Base-by-base conservation (phyloP, 768 basidiomycete genomes). In the Suillus sp. region DNA sequence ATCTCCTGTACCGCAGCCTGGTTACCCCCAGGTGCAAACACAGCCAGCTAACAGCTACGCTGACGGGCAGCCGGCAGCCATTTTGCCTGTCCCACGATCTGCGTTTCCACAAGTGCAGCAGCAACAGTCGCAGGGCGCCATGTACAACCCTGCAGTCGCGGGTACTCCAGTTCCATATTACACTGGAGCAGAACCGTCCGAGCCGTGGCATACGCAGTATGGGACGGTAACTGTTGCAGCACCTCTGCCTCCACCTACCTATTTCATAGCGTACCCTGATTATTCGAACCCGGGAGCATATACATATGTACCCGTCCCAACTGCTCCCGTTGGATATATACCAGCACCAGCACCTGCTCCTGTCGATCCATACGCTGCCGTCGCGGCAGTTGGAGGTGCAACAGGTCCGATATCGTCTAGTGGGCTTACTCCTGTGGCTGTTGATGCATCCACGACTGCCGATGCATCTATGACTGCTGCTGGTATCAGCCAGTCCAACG, bases 251-350 rank as follows among this genome's bases (percentile, higher is more conserved):
- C 38, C 38, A 13, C 38, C 56, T 6, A 57, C 56, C 40, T 57
- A 30, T 57, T 40, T 57, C 25, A 57, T 57, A 11, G 56, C 56
- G 11, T 57, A 57, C 18, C 56, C 37, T 13, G 56, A 57, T 11
- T 57, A 57, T 37, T 40, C 56, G 38, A 57, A 56, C 18, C 55
- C 56, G 5, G 56, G 56, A 30, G 18, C 25, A 30, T 57, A 57
- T 40, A 57, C 56, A 38, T 57, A 57, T 25, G 56, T 57, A 40
- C 56, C 56, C 2, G 38, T 57, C 25, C 10, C 56, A 20, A 40
- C 56, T n/a, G 18, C 20, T 11, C 38, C 38, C 25, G 18, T 27
- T 57, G 56, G 56, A 5, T 57, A 57, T 40, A 5, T 18, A 38
- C 37, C 55, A 11, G 25, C 27, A 57, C 18, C 40, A 8, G 25